Evolutionary conservation across 768 basidiomycete genomes (phyloP).

Genomic region (Neoboletus subvelutipes): DNA sequence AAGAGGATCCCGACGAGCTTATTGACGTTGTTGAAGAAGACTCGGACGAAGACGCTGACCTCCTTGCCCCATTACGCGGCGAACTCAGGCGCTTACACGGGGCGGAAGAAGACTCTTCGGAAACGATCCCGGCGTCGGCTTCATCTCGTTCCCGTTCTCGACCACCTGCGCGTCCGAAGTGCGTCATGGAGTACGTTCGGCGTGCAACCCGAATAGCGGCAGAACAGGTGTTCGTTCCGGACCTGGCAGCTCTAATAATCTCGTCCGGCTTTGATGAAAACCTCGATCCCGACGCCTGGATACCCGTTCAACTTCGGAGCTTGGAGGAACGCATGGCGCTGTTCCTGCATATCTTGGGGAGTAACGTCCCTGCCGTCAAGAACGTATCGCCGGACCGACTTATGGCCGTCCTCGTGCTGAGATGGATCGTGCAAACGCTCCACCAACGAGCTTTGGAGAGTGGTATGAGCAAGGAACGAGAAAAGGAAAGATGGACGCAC

Average conservation of each 20-base stretch:
- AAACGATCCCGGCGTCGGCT: conserved; percentile 29
- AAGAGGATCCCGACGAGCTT: conserved; percentile 57
- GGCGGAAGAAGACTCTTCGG: conserved; percentile 36
- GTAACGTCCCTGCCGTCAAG: conserved; percentile 49
- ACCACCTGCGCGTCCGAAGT: conserved; percentile 20
- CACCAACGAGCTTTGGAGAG: conserved; percentile 51
- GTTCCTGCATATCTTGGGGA: conserved; percentile 55
- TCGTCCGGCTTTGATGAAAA: conserved; percentile 31
- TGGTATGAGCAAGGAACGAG: conserved; percentile 51
- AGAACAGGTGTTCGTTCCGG: conserved; percentile 54
- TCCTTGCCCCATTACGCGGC: conserved; percentile 67
- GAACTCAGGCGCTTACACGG: conserved; percentile 59
- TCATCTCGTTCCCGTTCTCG: conserved; percentile 34
- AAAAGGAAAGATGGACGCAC: conserved; percentile 68
- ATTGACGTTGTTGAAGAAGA: conserved; percentile 69
- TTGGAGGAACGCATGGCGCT: conserved; percentile 52
- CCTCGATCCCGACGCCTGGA: conserved; percentile 24
- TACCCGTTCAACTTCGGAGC: conserved; percentile 50
- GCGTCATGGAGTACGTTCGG: conserved; percentile 59
- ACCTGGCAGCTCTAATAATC: conserved; percentile 48
- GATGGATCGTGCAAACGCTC: conserved; percentile 59
- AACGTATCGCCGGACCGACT: conserved; percentile 47
- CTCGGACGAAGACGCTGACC: conserved; percentile 48
- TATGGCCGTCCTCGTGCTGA: conserved; percentile 52
- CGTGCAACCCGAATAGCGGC: conserved; percentile 64